Conservation (phyloP, 2,329 filamentous ascomycete genomes). For the Diplodia scrobiculata region DNA sequence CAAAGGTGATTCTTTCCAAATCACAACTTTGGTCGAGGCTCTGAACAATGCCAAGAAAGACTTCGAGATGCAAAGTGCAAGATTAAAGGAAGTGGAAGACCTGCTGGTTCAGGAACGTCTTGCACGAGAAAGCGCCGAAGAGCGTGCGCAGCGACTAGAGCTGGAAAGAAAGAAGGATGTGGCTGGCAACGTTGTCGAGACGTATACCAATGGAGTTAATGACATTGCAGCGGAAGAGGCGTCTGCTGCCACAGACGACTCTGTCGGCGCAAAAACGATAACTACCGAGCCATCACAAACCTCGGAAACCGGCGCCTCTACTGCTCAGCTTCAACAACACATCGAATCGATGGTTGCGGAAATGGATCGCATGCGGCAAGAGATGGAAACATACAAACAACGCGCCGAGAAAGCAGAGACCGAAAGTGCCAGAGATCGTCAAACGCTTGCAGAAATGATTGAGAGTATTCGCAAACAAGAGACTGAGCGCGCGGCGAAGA, state of each 20-base stretch:
- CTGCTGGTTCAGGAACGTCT: slow-evolving; percentile 76
- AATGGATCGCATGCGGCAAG: slow-evolving; percentile 76
- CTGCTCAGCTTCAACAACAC: slow-evolving; percentile 64
- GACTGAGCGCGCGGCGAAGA: slow-evolving; percentile 54
- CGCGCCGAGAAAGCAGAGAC: slow-evolving; percentile 79
- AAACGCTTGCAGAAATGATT: slow-evolving; percentile 84
- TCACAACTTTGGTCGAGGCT: slow-evolving; percentile 80
- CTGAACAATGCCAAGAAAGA: slow-evolving; percentile 82
- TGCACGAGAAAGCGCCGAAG: slow-evolving; percentile 81
- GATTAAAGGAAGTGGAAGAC: slow-evolving; percentile 79
- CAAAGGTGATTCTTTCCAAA: slow-evolving; percentile 67
- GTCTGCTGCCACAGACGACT: slow-evolving; percentile 26
- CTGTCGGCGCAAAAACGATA: slow-evolving; percentile 29
- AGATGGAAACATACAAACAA: slow-evolving; percentile 75
- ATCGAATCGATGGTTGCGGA: slow-evolving; percentile 76
- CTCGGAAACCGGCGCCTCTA: slow-evolving; percentile 43
- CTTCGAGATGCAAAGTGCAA: slow-evolving; percentile 76
- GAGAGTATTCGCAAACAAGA: slow-evolving; percentile 74
- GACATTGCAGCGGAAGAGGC: slow-evolving; percentile 43
- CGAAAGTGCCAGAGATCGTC: slow-evolving; percentile 70
- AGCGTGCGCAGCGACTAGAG: slow-evolving; percentile 71
- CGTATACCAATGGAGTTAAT: slow-evolving; percentile 40
- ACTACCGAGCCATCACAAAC: slow-evolving; percentile 38
- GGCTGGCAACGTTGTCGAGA: background rate
- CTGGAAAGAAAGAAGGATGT: slow-evolving; percentile 57